phyloP scores from a whole-genome alignment of 345 rosid genomes.

The Boechera divaricarpa region DNA sequence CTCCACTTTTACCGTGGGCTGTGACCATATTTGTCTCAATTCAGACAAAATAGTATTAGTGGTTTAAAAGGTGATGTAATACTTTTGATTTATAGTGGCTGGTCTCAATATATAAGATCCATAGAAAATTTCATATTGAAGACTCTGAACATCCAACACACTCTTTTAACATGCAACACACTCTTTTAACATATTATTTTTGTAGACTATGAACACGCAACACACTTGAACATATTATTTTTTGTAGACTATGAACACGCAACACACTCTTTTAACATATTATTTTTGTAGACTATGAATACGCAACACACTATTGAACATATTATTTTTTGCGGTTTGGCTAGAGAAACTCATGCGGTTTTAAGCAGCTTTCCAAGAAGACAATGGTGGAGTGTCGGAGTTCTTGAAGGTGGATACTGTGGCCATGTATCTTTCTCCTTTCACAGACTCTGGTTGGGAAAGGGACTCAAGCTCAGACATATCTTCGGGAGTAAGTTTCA shows the following conservation, averaged over 20 bases:
- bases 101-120: not conserved
- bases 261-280: not conserved
- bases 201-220: not conserved
- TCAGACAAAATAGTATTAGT: not conserved
- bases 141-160: not conserved
- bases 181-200: not conserved
- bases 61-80: not conserved
- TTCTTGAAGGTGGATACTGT: conserved; percentile 25
- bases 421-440: conserved; percentile 49
- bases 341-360: not conserved
- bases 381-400: conserved; percentile 56
- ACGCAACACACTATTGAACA: not conserved
- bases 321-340: not conserved
- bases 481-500: conserved; percentile 57
- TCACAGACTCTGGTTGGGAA: conserved; percentile 48
- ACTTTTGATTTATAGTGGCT: not conserved
- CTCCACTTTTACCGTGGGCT: no score
- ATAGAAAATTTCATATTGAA: not conserved
- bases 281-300: not conserved
- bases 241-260: not conserved
- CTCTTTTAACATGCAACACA: not conserved
- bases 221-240: not conserved
- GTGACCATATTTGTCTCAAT: not conserved
- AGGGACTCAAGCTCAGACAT: conserved; percentile 57
- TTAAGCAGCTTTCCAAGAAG: conserved; percentile 47